Conservation (phyloP, 2,329 filamentous ascomycete species). For the Onygena corvina region DNA sequence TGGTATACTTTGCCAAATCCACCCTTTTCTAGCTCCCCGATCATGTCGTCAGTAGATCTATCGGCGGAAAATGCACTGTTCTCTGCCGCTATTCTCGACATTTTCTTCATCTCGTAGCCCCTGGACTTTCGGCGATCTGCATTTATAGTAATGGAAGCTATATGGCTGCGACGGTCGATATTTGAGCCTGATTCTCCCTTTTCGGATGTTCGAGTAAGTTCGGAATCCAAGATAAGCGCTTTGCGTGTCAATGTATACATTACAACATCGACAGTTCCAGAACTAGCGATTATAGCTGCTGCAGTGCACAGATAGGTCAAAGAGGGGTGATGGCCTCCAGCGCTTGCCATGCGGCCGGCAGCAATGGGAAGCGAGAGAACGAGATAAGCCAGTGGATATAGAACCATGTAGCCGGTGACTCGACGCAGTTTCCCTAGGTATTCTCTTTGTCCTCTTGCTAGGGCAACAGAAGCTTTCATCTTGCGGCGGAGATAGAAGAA, state of each 20-base stretch:
- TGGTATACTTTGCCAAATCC: conserved; percentile 33
- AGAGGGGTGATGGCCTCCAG: conserved; percentile 24
- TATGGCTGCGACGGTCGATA: conserved; percentile 10
- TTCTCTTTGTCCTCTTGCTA: conserved; percentile 27
- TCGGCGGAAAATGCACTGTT: conserved; percentile 19
- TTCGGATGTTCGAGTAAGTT: conserved; percentile 16
- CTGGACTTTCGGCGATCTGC: conserved; percentile 8
- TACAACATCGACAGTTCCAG: conserved; percentile 47
- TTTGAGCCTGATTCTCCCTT: conserved; percentile 20
- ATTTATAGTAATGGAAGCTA: conserved; percentile 13
- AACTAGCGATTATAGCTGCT: conserved; percentile 46
- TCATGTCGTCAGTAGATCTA: conserved; percentile 36
- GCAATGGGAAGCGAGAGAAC: conserved; percentile 53
- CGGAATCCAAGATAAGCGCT: conserved; percentile 43
- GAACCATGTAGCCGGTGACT: conserved; percentile 37
- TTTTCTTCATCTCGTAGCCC: conserved; percentile 6
- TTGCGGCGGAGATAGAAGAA: conserved; percentile 39
- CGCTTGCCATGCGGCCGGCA: conserved; percentile 34
- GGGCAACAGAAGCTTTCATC: conserved; percentile 29
- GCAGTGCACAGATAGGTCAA: conserved; percentile 40
- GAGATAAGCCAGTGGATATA: conserved; percentile 44
- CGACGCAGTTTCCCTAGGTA: conserved; percentile 32
- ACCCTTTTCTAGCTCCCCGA: conserved; percentile 24
- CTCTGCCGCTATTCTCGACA: background rate
- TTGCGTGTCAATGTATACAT: conserved; percentile 48